A percentile compares a stretch with the other conserved stretches of the same genome.
phyloP scores from a whole-genome alignment of 2,329 filamentous ascomycete genomes.

The Diaporthe helianthi region DNA sequence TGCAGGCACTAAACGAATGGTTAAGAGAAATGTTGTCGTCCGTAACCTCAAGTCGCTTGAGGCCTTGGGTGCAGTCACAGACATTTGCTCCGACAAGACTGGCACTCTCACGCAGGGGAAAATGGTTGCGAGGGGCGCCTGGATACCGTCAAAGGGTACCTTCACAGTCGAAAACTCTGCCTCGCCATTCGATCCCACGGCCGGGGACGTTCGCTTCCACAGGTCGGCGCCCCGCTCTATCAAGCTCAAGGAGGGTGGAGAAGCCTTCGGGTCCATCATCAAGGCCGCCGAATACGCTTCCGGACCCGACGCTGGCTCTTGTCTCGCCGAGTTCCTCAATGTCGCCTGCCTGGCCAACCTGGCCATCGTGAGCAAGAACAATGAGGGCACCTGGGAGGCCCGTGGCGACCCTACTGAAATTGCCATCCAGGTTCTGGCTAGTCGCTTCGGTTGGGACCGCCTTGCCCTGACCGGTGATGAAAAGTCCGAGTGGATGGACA shows the following conservation, averaged over 20 bases:
- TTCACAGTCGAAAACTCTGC: conserved; percentile 63
- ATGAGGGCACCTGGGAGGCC: conserved; percentile 57
- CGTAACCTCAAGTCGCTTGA: conserved; percentile 63
- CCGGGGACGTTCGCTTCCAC: conserved; percentile 46
- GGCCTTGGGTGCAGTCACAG: conserved; percentile 61
- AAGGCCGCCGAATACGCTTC: not conserved
- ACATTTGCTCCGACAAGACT: conserved; percentile 70
- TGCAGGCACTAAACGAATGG: conserved; percentile 57
- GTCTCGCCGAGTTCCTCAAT: conserved; percentile 51
- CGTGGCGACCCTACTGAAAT: conserved; percentile 71
- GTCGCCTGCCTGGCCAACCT: conserved; percentile 67
- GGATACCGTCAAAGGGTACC: conserved; percentile 62
- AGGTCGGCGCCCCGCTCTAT: not conserved
- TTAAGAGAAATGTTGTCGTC: conserved; percentile 61
- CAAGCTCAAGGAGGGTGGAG: not conserved
- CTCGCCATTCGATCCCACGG: conserved; percentile 63
- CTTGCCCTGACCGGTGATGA: conserved; percentile 53
- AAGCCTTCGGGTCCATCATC: not conserved
- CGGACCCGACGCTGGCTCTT: not conserved
- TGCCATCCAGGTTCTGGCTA: conserved; percentile 71
- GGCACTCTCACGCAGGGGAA: conserved; percentile 70
- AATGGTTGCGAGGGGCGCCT: conserved; percentile 66
- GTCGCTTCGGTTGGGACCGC: conserved; percentile 66
- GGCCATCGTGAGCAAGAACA: conserved; percentile 55
- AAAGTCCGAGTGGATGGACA: conserved; percentile 53